Conservation (phyloP, 129 eudicot species). For the Artemisia annua region DNA sequence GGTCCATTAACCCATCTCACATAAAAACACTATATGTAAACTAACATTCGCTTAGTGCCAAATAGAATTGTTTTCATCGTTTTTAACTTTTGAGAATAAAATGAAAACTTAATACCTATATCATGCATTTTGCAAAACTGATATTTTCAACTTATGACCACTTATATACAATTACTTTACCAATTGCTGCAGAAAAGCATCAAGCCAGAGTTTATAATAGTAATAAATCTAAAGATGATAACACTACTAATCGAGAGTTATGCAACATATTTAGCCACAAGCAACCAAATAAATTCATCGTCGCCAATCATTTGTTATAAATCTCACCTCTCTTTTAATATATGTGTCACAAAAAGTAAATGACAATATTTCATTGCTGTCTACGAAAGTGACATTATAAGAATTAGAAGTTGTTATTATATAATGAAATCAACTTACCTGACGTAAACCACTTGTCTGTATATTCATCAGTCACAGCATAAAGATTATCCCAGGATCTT, state of each 20-base stretch:
- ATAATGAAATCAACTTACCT: constrained; percentile 46
- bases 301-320: neutral
- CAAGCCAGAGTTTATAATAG: neutral
- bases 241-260: neutral
- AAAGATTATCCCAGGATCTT: constrained; percentile 70
- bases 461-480: constrained; percentile 63
- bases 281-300: neutral
- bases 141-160: neutral
- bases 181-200: neutral
- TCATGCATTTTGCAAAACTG: neutral
- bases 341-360: neutral
- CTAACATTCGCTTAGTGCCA: neutral
- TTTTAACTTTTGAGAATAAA: neutral
- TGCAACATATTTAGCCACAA: neutral
- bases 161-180: neutral
- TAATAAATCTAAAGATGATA: neutral
- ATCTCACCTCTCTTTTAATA: neutral
- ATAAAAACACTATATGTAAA: constrained; percentile 3
- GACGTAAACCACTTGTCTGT: constrained; percentile 91
- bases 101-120: neutral
- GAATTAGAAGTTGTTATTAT: neutral
- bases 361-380: neutral
- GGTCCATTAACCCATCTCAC: neutral
- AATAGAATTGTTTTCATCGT: no score
- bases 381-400: neutral